phyloP scores from a whole-genome alignment of 306 rosid genomes.

The Dryas octopetala region DNA sequence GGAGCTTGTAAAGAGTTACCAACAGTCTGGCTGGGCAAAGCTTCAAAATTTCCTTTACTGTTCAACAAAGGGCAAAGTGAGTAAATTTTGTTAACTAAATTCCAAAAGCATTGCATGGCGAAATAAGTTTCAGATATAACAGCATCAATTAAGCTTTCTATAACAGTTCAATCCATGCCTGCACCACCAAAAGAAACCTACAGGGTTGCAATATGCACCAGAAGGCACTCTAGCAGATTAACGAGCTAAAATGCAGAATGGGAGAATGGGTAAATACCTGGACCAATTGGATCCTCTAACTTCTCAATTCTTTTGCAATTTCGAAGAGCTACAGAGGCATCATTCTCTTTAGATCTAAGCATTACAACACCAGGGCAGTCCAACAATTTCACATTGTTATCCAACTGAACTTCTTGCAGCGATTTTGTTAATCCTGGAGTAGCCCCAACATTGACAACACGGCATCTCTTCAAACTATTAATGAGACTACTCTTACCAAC shows the following conservation, averaged over 20 bases:
- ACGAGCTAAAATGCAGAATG: too few relatives aligned
- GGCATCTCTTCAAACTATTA: slow-evolving; percentile 77
- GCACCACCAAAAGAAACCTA: neutral
- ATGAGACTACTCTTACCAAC: slow-evolving; percentile 98
- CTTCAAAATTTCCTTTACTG: slow-evolving; percentile 96
- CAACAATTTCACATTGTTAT: slow-evolving; percentile 79
- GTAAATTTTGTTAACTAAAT: neutral
- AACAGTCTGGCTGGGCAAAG: slow-evolving; percentile 66
- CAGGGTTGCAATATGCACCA: neutral
- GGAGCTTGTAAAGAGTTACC: slow-evolving; percentile 75
- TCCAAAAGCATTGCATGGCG: neutral
- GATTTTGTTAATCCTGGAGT: slow-evolving; percentile 93
- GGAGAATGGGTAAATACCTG: slow-evolving; percentile 50
- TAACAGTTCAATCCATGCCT: too few relatives aligned
- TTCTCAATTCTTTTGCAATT: slow-evolving; percentile 96
- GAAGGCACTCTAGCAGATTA: neutral
- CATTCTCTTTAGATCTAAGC: slow-evolving; percentile 64
- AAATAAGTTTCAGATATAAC: neutral
- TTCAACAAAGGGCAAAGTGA: slow-evolving; percentile 17
- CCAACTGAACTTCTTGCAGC: slow-evolving; percentile 86
- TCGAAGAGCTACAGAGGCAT: slow-evolving; percentile 63
- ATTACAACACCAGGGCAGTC: slow-evolving; percentile 98
- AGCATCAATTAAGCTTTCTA: neutral
- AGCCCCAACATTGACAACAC: slow-evolving; percentile 78
- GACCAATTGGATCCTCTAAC: slow-evolving; percentile 78